Conservation (phyloP, 768 basidiomycete species). For the Trametes punicea region DNA sequence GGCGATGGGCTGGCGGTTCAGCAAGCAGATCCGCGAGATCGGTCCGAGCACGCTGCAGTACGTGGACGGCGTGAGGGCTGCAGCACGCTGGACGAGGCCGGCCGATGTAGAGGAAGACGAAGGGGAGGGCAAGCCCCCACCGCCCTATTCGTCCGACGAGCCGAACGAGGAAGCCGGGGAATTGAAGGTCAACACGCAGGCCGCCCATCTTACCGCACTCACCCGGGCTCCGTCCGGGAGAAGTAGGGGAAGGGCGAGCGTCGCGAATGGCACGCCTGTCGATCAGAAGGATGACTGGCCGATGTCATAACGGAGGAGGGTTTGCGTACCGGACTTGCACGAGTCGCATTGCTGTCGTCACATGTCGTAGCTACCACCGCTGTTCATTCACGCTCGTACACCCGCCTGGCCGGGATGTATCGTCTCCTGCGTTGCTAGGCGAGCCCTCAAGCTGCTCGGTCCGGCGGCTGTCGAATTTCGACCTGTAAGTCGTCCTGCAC, state of each 20-base stretch:
- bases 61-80: slow-evolving; percentile 64
- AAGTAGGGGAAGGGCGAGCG: slow-evolving; percentile 43
- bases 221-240: slow-evolving; percentile 64
- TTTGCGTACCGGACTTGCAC: slow-evolving; percentile 7
- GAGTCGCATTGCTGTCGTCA: slow-evolving; percentile 15
- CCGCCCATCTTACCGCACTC: slow-evolving; percentile 54
- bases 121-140: slow-evolving; percentile 29
- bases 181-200: slow-evolving; percentile 29
- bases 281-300: slow-evolving; percentile 13
- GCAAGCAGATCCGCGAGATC: slow-evolving; percentile 59
- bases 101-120: slow-evolving; percentile 43
- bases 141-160: slow-evolving; percentile 33
- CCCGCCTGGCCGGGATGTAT: not conserved
- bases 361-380: slow-evolving; percentile 15
- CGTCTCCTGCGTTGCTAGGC: not conserved
- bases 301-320: not conserved
- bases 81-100: slow-evolving; percentile 57
- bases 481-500: too few species aligned
- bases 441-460: too few species aligned
- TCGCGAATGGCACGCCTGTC: slow-evolving; percentile 31
- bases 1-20: slow-evolving; percentile 57
- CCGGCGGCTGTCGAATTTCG: too few species aligned
- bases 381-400: slow-evolving; percentile 6
- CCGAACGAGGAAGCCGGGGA: slow-evolving; percentile 24
- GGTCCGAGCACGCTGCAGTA: slow-evolving; percentile 59